Base-by-base conservation (phyloP, 148 eudicot species). In the Silene conica region DNA sequence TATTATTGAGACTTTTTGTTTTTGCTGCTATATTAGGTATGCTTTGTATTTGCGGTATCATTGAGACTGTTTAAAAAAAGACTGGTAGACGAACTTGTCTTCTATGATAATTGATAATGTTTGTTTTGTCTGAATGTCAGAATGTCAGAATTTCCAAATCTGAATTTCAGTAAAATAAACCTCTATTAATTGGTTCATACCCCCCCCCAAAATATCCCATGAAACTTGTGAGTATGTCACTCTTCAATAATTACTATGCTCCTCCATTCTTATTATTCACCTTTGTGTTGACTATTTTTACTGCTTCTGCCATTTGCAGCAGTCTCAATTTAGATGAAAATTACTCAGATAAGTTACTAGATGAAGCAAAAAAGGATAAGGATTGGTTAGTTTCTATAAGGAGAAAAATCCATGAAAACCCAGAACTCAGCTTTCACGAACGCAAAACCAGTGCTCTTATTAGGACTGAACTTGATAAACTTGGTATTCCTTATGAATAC, bases 351-450 rank as follows among this genome's bases (percentile, higher is more conserved):
- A 76, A 87, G 74, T 71, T 89, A 71, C 73, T 89, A 25, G 81
- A 78, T 43, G 79, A 82, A 63, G 90, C 94, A 23, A 74, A 58
- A 28, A 79, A 34, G 45, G 92, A 86, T 18, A 83, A 79, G 72
- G 86, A 85, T 63, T 89, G 98, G 98, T 75, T 93, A 68, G 84
- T 86, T 14, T 80, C 81, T 21, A 38, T 87, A n/a, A 85, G 98
- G 18, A 88, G 97, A 73, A 83, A 69, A 81, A 86, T 91, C 74
- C 97, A 93, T 68, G 95, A 93, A 50, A 61, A 89, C 87, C 98
- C 98, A 74, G 98, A 91, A 79, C 86, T 93, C 43, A 76, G 80
- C 55, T 93, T 89, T 54, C 79, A 88, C 79, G 97, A 93, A 81
- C 76, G 77, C 81, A 87, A 91, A 57, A 93, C 98, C 59, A 93